Evolutionary conservation across 2,329 filamentous ascomycete species (phyloP), one percentile per base, ranked within the genome.

Genomic region (Pseudocercospora musae): DNA sequence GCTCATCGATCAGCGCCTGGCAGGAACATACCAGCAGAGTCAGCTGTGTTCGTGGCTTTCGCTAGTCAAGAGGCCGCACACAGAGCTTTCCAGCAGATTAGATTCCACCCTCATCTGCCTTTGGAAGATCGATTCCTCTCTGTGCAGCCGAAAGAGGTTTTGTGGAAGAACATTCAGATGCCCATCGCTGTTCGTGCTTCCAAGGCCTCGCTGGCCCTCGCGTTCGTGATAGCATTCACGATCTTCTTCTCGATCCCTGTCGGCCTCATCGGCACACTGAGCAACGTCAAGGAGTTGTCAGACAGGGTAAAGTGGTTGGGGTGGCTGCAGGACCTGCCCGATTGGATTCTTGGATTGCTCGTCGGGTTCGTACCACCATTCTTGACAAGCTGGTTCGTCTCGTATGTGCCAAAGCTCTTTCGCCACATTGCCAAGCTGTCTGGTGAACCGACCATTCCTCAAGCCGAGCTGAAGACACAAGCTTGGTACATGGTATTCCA

Each of bases 1-100:
- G 81, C 84, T 59, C 90, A 91, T 73, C 85, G 84, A 59, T 81
- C 83, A 13, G 66, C 71, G 10, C 70, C 69, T 7, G 68, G 71
- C 20, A 88, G 89, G 57, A 83, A 90, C 42, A 49, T 71, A 13
- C 86, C 84, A 50, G 84, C 87, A 57, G 85, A 88, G 58, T 80
- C 89, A 0, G 89, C 90, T 18, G 90, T 95, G 5, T 98, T 99
- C 72, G 85, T 98, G 63, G 91, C 96, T 73, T 99, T 97, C 71
- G 83, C 86, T 62, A 87, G 83, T 4, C 93, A 97, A 76, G 85
- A 87, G 60, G 89, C 90, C 62, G 95, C 95, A 7, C 92, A 98
- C 76, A 84, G 87, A 57, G 94, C 94, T 18, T 92, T 86, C 77
- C 92, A 97, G 76, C 58, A 69, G 27, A 65, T 74, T 49, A 69